phyloP scores from a whole-genome alignment of 441 rosid species.

The Biscutella auriculata region DNA sequence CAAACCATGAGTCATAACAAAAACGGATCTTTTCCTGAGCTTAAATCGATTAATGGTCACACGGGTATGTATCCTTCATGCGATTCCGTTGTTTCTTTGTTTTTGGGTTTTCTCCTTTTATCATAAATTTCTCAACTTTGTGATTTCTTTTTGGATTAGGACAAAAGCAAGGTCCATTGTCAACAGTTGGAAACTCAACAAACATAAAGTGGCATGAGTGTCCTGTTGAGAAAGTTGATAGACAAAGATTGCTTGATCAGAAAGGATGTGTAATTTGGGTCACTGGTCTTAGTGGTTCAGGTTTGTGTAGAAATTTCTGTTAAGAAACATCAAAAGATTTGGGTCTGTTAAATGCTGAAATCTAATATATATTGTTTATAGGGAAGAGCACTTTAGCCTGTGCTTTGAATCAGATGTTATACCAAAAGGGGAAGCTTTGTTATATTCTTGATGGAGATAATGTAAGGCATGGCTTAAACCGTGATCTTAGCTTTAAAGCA shows the following conservation, averaged over 20 bases:
- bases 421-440: constrained; percentile 45
- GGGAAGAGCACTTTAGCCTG: constrained; percentile 75
- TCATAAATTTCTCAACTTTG: too few species aligned
- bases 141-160: constrained; percentile 7
- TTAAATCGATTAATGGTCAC: constrained; percentile 19
- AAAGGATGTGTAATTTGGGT: constrained; percentile 75
- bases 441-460: constrained; percentile 74
- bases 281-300: constrained; percentile 77
- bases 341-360: too few species aligned
- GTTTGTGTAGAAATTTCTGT: constrained; percentile 21
- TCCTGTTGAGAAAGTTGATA: constrained; percentile 42
- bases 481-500: constrained; percentile 50
- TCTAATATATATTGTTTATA: constrained; percentile 7
- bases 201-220: constrained; percentile 60
- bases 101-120: too few species aligned
- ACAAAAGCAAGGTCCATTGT: constrained; percentile 30
- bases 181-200: constrained; percentile 42
- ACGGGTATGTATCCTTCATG: not conserved
- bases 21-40: constrained; percentile 18
- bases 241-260: constrained; percentile 51
- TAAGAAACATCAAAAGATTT: not conserved
- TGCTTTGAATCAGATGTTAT: constrained; percentile 39
- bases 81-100: too few species aligned
- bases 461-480: constrained; percentile 59
- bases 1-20: constrained; percentile 23